Evolutionary conservation across 2,329 filamentous ascomycete species (phyloP), one percentile per base, ranked within the genome.

Genomic region (Fusarium xylarioides): DNA sequence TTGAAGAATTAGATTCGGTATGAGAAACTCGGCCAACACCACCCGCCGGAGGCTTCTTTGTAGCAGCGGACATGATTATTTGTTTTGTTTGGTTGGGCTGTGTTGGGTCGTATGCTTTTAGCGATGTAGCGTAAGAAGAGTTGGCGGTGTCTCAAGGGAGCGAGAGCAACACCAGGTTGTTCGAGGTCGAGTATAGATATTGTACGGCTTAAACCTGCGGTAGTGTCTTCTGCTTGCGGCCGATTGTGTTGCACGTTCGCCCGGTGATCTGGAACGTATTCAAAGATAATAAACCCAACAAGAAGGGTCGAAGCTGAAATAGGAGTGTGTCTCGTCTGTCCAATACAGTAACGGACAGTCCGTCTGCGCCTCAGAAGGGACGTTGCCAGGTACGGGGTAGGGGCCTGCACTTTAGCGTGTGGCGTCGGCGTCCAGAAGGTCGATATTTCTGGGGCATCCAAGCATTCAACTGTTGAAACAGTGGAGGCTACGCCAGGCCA

Each of bases 1-100:
- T 74, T 18, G 81, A 78, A 37, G 79, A 68, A 60, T 73, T 68
- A 54, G 80, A 76, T 52, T 86, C 85, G 57, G 81, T 75, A 57
- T 83, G 83, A 56, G 85, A 82, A 19, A 83, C 82, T 74, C 85
- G 83, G 61, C 85, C 85, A 74, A 86, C 84, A 75, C 84, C 84
- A 71, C 83, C 81, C 68, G 84, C 81, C 64, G 85, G 83, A 63
- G 87, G 86, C 80, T 87, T 89, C 81, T 88, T 90, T 65, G 86
- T 82, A 71, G 84, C 82, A 68, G 84, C 81, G 56, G 87, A 88
- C 88, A 89, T 89, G 78, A 76, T 76, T 61, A 44, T 49, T 47
- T 42, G 37, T 62, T 53, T 68, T 63, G 43, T 53, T 71, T 54
- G 40, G 67, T 52, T 71, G 62, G 50, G 65, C 37, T 69, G 58